Evolutionary conservation across 768 basidiomycete species (phyloP).

Genomic region (Lyophyllum semitale): DNA sequence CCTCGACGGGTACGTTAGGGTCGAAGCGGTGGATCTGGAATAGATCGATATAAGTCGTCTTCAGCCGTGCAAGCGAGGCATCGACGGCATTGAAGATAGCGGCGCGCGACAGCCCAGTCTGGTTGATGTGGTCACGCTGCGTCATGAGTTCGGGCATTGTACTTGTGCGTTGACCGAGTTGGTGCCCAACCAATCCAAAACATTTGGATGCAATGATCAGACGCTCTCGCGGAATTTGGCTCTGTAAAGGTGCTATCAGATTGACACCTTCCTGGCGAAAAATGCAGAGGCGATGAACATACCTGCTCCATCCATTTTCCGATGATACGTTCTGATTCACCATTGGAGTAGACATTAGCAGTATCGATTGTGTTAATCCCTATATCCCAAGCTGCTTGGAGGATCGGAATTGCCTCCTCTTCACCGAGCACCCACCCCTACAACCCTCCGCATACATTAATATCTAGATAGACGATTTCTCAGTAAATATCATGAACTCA

Average conservation of each 20-base stretch:
- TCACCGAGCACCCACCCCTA: slow-evolving; percentile 51
- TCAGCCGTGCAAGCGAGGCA: slow-evolving; percentile 29
- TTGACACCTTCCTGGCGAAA: slow-evolving; percentile 18
- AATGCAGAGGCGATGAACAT: slow-evolving; percentile 5
- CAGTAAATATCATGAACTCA: neutral
- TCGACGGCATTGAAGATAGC: slow-evolving; percentile 38
- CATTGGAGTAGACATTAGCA: slow-evolving; percentile 37
- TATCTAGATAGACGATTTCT: neutral
- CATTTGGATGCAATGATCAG: slow-evolving; percentile 11
- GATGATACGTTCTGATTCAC: slow-evolving; percentile 40
- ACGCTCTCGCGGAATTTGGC: slow-evolving; percentile 7
- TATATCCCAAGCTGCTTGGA: slow-evolving; percentile 45
- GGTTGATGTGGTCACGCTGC: slow-evolving; percentile 18
- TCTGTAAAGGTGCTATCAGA: slow-evolving; percentile 9
- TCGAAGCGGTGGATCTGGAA: slow-evolving; percentile 48
- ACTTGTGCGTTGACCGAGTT: neutral
- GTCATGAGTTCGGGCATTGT: slow-evolving; percentile 3
- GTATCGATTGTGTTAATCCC: slow-evolving; percentile 41
- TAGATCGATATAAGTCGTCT: slow-evolving; percentile 30
- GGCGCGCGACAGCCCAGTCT: slow-evolving; percentile 18
- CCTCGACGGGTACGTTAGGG: slow-evolving; percentile 29
- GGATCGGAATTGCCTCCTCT: slow-evolving; percentile 43
- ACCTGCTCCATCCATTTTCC: slow-evolving; percentile 42
- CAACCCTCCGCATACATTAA: slow-evolving; percentile 13
- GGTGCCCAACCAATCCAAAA: neutral